Evolutionary conservation across 2,329 filamentous ascomycete genomes (phyloP), one percentile per base, ranked within the genome.

Genomic region (Akanthomyces lecanii): DNA sequence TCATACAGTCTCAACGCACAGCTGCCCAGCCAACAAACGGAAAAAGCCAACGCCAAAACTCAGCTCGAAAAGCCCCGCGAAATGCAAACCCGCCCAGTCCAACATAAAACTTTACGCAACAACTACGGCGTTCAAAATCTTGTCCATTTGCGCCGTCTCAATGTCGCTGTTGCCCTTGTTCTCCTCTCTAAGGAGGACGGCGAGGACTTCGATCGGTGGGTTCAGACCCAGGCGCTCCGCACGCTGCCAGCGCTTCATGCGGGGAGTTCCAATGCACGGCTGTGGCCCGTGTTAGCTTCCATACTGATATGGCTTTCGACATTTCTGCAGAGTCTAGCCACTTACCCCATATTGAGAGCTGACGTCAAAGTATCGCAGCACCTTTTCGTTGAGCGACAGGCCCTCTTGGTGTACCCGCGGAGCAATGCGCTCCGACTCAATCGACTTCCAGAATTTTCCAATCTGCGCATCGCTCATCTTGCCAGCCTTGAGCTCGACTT

Each of bases 291-390:
- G 12, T 61, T 54, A 61, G 59, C 10, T 33, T 5, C 16, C 5
- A 18, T 3, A 4, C 7, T 3, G 5, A 23, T 18, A 42, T 21
- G 28, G 38, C 55, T 10, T 14, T 38, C 7, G 33, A 6, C 54
- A 23, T 61, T 6, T 51, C 60, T 30, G 40, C 54, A 16, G n/a
- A 16, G 11, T 38, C 38, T 11, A 8, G 33, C 18, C 33, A 86
- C 90, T 79, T 85, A 96, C 92, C 63, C 95, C 95, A 74, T 91
- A 99, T 71, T 97, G 91, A 65, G 85, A 91, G 71, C 89, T 95
- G 67, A 96, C 89, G 74, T 99, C 95, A 76, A 95, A 99, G 73
- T 97, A 91, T 66, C 94, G 82, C 70, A 98, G 76, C 30, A 98
- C 86, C 80, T 94, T 97, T 81, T 98, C 93, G 62, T 89, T 82